Base-by-base conservation (phyloP, 73 alveolate species). In the Paramecium caudatum region DNA sequence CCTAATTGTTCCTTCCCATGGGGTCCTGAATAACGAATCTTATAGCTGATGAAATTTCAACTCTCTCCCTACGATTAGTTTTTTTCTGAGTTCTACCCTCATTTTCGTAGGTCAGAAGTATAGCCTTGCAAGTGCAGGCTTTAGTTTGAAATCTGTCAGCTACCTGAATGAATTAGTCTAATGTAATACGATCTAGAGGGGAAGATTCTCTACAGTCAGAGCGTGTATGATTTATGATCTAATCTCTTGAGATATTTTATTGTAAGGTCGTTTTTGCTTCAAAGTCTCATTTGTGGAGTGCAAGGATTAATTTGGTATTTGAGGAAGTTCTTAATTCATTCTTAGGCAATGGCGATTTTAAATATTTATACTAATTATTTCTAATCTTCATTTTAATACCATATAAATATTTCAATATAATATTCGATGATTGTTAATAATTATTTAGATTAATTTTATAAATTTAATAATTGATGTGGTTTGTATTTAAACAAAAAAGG, bases 111-210 rank as follows among this genome's bases (percentile, higher is more conserved):
- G 88, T 74, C 19, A 36, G 88, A 15, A 74, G 32, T 34, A 74
- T 74, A 9, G 88, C 88, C 45, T 74, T 74, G n/a, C 88, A 74
- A 5, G 88, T 74, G 12, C 88, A 74, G 39, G 88, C 55, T 46
- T 74, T 74, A 6, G 88, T 74, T 43, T 74, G 21, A 43, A 74
- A 74, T 47, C 17, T 74, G 16, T 74, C 69, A 45, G 88, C 88
- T 19, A 74, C 88, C 88, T 74, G 7, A 12, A 19, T 15, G 16
- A 39, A 74, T 21, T 9, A 4, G 17, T 16, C 21, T 27, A 55
- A 27, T 8, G 4, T 27, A 3, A 7, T 74, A 74, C 88, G 25
- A 39, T 30, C 13, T 47, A 74, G 9, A 74, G 32, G 10, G 88
- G 47, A 12, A 41, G 39, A 5, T 74, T 37, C 32, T 74, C 88